Percentiles rank a stretch among this genome's conserved stretches.
Conservation (phyloP, 179 eudicot genomes). For the Silene noctiflora region DNA sequence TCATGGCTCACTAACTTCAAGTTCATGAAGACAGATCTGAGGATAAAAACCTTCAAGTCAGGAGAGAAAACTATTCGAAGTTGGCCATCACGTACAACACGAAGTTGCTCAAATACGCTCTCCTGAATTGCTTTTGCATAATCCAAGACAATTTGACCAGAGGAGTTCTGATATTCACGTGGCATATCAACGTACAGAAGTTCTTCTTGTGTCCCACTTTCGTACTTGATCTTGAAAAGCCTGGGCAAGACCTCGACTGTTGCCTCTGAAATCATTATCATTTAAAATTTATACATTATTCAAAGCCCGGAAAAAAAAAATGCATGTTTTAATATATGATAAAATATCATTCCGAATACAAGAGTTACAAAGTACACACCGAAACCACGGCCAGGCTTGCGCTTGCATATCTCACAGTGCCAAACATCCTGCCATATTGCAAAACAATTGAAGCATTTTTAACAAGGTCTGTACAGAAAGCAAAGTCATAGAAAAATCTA, state of each 20-base stretch:
- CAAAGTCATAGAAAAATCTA: background rate
- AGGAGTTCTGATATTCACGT: conserved; percentile 74
- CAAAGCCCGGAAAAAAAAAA: conserved; percentile 8
- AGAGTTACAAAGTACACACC: conserved; percentile 49
- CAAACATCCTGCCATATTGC: conserved; percentile 69
- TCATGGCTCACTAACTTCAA: background rate
- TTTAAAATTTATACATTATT: conserved; percentile 5
- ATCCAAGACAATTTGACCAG: conserved; percentile 93
- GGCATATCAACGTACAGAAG: conserved; percentile 98
- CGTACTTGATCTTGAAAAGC: conserved; percentile 93
- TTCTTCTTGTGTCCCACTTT: conserved; percentile 96
- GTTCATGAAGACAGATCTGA: conserved; percentile 5
- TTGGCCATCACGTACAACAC: conserved; percentile 97
- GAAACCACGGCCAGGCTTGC: conserved; percentile 97
- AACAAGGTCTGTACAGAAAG: conserved; percentile 3
- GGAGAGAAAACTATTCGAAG: conserved; percentile 88
- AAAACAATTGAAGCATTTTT: conserved; percentile 1
- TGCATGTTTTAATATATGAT: background rate
- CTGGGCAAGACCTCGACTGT: conserved; percentile 95
- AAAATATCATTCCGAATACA: conserved; percentile 5
- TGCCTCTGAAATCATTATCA: conserved; percentile 57
- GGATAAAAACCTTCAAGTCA: conserved; percentile 62
- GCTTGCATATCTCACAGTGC: conserved; percentile 98
- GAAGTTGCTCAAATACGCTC: conserved; percentile 94
- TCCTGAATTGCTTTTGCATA: conserved; percentile 98